Base-by-base conservation (phyloP, 1,139 yeast species). In the Zygosaccharomyces sapae region DNA sequence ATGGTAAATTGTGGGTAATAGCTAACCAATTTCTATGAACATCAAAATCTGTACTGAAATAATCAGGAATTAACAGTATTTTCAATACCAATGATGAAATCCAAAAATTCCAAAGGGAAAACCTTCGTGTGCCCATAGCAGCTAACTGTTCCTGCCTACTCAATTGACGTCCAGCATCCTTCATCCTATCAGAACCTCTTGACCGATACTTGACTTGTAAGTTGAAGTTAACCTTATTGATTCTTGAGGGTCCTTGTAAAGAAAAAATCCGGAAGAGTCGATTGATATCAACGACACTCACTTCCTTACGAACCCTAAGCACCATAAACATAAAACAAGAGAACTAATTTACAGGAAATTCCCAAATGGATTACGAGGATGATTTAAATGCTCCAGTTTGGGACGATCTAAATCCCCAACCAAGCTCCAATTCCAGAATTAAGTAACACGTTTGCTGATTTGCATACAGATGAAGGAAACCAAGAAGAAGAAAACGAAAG, bases 1-100 rank as follows among this genome's bases (percentile, higher is more conserved):
- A 47, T 0, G 97, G 97, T 31, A 90, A 68, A n/a, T 75, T 75
- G 57, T 81, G 70, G 2, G 98, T 90, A 41, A 92, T 83, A 0
- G 98, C 96, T 36, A 92, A 75, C 98, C 98, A 92, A 63, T 92
- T 92, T 50, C 98, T 74, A 66, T 92, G 98, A 12, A 92, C 98
- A 63, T 92, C 98, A 60, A 94, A 90, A 64, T 94, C 98, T 0
- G 97, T 92, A 49, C 68, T 65, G 41, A 46, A 62, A 44, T 65
- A 65, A 30, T 60, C 68, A 8, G 68, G 67, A 38, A 63, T 55
- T 27, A 65, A 47, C 34, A 83, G 69, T 12, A 80, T 66, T 55
- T 83, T 83, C 38, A 83, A 66, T 40, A 78, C 67, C 6, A 81
- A 70, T 0, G 80, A 72, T 4, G 83, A 82, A n/a, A 81, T 76